phyloP scores from a whole-genome alignment of 208 protist genomes.

The Acanthamoeba triangularis region DNA sequence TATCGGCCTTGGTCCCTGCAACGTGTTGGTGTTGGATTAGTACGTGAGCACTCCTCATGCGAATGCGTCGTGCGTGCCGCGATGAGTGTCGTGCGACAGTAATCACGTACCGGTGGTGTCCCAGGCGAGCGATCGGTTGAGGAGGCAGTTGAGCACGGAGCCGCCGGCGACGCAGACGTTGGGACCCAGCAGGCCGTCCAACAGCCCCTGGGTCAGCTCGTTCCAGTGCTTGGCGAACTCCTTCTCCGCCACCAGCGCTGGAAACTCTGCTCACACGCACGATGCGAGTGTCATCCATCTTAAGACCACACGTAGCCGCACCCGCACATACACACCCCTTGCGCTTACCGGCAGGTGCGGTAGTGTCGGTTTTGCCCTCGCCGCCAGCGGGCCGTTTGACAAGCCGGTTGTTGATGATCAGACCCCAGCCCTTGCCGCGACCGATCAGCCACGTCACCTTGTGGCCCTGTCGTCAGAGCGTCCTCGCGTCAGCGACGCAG shows the following conservation, averaged over 20 bases:
- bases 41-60: not conserved
- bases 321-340: not conserved
- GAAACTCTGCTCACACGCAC: not conserved
- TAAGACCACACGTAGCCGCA: not conserved
- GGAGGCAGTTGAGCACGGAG: constrained; percentile 63
- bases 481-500: not conserved
- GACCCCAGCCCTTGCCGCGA: constrained; percentile 55
- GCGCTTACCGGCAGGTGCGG: not conserved
- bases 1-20: constrained; percentile 66
- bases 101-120: constrained; percentile 17
- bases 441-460: constrained; percentile 73
- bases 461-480: not conserved
- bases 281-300: not conserved
- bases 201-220: constrained; percentile 59
- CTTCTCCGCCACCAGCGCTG: not conserved
- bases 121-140: constrained; percentile 36
- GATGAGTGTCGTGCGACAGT: not conserved
- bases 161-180: constrained; percentile 76
- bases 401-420: constrained; percentile 73
- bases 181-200: constrained; percentile 66
- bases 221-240: constrained; percentile 15
- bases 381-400: not conserved
- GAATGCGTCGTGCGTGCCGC: not conserved
- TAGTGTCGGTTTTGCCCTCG: not conserved
- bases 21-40: not conserved